Base-by-base conservation (phyloP, 257 asterid species). In the Nicotiana undulata region DNA sequence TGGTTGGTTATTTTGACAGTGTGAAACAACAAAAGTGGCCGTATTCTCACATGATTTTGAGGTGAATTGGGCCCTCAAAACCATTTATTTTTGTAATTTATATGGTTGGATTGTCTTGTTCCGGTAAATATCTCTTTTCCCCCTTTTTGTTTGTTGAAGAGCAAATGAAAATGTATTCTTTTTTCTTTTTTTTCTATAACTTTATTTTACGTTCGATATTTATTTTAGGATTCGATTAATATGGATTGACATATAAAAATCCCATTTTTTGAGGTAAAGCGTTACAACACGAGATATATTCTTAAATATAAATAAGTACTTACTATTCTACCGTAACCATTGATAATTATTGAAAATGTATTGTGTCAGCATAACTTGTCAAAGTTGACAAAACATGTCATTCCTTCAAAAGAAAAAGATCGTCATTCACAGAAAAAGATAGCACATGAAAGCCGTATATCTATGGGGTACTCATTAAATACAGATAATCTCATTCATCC, bases 1-100 rank as follows among this genome's bases (percentile, higher is more conserved):
- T 74, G 40, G 68, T 63, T 63, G 9, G 67, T 63, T 63, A 63
- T 11, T 26, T 63, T 63, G 68, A 63, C 68, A 63, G 68, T 63
- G 68, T 63, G 68, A 63, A 59, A 26, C 68, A 63, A 63, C n/a
- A 63, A 63, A 63, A 3, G 20, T 26, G 61, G 26, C 61, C 79
- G 79, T 74, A 74, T 74, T 49, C 44, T 74, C 61, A 74, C 79
- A 74, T 46, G 79, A 49, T 74, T 37, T 49, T 24, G 61, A 49
- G 28, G 60, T 74, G 61, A 49, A 74, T 74, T 49, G 79, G 79
- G 79, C 26, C 79, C 61, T 49, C 26, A 3, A 24, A 74, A 74
- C 24, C 10, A 26, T 49, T 74, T 49, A 0, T 49, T 49, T 74
- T 7, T 15, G 56, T 7, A 6, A 24, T 24, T 22, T 74, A 15